Percentiles rank a stretch among this genome's conserved stretches.
Evolutionary conservation across 1,284 basidiomycete genomes (phyloP).

Genomic region (Sparassis latifolia): DNA sequence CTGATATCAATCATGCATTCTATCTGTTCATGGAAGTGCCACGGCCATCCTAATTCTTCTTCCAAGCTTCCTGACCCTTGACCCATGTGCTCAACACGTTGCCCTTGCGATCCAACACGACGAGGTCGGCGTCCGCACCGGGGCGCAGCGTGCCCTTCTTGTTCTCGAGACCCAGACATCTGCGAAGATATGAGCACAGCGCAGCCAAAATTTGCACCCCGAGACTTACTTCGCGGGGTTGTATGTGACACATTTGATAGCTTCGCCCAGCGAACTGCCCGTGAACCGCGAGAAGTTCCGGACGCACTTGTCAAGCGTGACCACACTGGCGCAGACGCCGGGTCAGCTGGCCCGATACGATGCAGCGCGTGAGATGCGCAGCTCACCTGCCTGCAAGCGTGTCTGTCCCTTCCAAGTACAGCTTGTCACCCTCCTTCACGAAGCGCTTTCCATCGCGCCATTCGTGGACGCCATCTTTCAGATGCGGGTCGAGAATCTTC

Average conservation of each 20-base stretch:
- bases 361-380: background rate
- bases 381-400: conserved; percentile 80
- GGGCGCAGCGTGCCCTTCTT: conserved; percentile 74
- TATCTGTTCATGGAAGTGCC: too few species aligned
- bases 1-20: too few species aligned
- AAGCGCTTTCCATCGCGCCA: conserved; percentile 81
- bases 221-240: conserved; percentile 67
- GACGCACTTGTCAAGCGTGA: conserved; percentile 79
- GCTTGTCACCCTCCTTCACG: conserved; percentile 73
- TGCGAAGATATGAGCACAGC: conserved; percentile 17
- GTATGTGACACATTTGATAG: conserved; percentile 79
- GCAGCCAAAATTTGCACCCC: background rate
- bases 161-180: conserved; percentile 72
- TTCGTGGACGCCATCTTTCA: conserved; percentile 78
- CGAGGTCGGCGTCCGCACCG: conserved; percentile 81
- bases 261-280: conserved; percentile 73
- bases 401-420: conserved; percentile 79
- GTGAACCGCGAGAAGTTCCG: conserved; percentile 82
- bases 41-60: conserved; percentile 7
- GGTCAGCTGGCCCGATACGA: background rate
- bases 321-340: conserved; percentile 42
- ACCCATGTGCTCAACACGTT: conserved; percentile 77
- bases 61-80: conserved; percentile 69
- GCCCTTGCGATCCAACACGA: conserved; percentile 66
- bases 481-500: conserved; percentile 81